These are phyloP conservation scores for Ceratobasidium sp. DNA, from an alignment of 1,284 basidiomycete species.

Conservation along the genomic window DNA sequence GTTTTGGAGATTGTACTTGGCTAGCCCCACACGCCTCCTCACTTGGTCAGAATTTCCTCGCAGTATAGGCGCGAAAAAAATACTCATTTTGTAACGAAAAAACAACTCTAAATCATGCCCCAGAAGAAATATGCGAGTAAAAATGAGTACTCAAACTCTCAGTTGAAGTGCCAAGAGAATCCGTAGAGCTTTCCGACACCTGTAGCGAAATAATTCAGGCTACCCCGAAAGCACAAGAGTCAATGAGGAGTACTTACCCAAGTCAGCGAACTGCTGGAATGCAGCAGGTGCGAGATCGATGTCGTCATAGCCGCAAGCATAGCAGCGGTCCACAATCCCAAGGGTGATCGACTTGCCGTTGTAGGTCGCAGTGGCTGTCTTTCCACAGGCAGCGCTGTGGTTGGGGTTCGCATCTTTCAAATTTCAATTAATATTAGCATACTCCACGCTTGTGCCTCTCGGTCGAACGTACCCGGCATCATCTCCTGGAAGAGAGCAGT, in stretches of 20 bases:
- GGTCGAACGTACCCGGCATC: slow-evolving; percentile 5
- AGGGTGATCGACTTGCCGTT: slow-evolving; percentile 39
- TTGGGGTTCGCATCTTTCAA: slow-evolving; percentile 33
- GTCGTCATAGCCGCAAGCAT: slow-evolving; percentile 33
- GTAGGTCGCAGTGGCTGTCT: slow-evolving; percentile 39
- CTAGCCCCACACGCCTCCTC: no score
- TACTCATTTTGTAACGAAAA: background rate
- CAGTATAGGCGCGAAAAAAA: no score
- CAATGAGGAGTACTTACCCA: no score
- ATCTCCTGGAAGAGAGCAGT: slow-evolving; percentile 32
- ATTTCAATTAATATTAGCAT: background rate
- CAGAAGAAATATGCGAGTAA: background rate
- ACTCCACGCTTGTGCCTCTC: background rate
- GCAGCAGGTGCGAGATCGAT: slow-evolving; percentile 38
- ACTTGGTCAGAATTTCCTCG: no score
- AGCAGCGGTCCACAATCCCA: slow-evolving; percentile 42
- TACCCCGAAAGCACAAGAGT: no score
- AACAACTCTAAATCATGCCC: background rate
- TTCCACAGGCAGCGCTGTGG: slow-evolving; percentile 41
- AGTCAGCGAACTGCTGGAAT: slow-evolving; percentile 38
- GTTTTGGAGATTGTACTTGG: no score
- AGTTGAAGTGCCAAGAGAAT: slow-evolving; percentile 39
- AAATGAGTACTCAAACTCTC: background rate
- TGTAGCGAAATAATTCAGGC: background rate
- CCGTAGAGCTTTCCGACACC: slow-evolving; percentile 38